phyloP scores from a whole-genome alignment of 2,329 filamentous ascomycete genomes.

The Biscogniauxia marginata region DNA sequence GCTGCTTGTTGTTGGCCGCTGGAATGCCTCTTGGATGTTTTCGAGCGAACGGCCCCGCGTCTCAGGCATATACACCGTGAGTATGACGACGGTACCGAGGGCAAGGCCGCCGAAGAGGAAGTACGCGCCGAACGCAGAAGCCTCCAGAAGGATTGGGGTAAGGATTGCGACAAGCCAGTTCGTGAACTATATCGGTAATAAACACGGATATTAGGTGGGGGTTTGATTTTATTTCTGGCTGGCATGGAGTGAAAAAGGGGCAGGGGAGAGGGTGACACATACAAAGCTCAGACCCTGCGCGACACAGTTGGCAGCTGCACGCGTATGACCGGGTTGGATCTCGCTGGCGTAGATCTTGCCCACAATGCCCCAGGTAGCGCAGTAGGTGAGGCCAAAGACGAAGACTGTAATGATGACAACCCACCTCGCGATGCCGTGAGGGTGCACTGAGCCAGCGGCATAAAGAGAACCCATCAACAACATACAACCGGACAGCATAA shows the following conservation, averaged over 20 bases:
- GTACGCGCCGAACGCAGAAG: slow-evolving; percentile 42
- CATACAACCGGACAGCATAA: slow-evolving; percentile 49
- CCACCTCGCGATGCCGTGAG: slow-evolving; percentile 43
- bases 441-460: slow-evolving; percentile 42
- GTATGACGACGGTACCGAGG: slow-evolving; percentile 38
- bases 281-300: slow-evolving; percentile 39
- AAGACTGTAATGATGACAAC: slow-evolving; percentile 51
- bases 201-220: no score
- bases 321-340: slow-evolving; percentile 55
- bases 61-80: slow-evolving; percentile 48
- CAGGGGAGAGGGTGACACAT: no score
- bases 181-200: no score
- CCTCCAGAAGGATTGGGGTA: slow-evolving; percentile 41
- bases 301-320: slow-evolving; percentile 53
- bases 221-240: no score
- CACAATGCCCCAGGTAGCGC: slow-evolving; percentile 52
- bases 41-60: slow-evolving; percentile 48
- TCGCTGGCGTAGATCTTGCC: slow-evolving; percentile 57
- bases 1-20: slow-evolving; percentile 21
- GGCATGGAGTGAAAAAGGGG: not conserved
- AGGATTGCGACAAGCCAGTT: slow-evolving; percentile 42
- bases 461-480: slow-evolving; percentile 54
- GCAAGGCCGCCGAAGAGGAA: slow-evolving; percentile 45
- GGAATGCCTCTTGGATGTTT: slow-evolving; percentile 48
- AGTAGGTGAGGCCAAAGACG: slow-evolving; percentile 46